These are phyloP conservation scores for Clarireedia hainanense DNA, from an alignment of 2,329 filamentous ascomycete genomes.

Conservation along the genomic window DNA sequence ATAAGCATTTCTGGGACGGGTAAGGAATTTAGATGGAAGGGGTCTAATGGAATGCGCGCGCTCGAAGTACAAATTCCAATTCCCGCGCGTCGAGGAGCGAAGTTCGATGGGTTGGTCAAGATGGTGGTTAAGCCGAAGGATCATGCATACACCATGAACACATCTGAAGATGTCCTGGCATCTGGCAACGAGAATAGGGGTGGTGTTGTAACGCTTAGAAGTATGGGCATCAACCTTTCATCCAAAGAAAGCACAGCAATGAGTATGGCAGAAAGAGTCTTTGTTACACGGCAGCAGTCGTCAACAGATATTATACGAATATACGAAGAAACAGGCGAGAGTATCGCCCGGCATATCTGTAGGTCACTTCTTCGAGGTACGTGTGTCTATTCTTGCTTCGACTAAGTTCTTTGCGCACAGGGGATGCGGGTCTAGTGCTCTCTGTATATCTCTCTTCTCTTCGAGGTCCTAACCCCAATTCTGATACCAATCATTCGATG, in stretches of 20 bases:
- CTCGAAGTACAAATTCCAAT: constrained; percentile 19
- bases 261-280: constrained; percentile 21
- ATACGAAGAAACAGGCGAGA: constrained; percentile 65
- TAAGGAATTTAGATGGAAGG: constrained; percentile 21
- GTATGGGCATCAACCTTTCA: constrained; percentile 15
- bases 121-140: constrained; percentile 19
- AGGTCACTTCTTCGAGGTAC: constrained; percentile 19
- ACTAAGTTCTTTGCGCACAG: constrained; percentile 16
- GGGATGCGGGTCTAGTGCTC: constrained; percentile 32
- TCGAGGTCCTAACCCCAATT: background rate
- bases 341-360: constrained; percentile 66
- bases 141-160: constrained; percentile 2
- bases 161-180: constrained; percentile 10
- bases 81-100: background rate
- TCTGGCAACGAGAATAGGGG: background rate
- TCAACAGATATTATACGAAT: constrained; percentile 31
- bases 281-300: constrained; percentile 1
- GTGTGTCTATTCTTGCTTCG: constrained; percentile 9
- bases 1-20: background rate
- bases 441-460: constrained; percentile 28
- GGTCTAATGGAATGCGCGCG: constrained; percentile 19
- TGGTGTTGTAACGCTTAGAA: constrained; percentile 20
- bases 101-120: background rate
- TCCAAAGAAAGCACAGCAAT: background rate
- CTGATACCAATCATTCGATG: background rate